Evolutionary conservation across 352 stramenopile genomes (phyloP).

Genomic region (Pythium insidiosum): DNA sequence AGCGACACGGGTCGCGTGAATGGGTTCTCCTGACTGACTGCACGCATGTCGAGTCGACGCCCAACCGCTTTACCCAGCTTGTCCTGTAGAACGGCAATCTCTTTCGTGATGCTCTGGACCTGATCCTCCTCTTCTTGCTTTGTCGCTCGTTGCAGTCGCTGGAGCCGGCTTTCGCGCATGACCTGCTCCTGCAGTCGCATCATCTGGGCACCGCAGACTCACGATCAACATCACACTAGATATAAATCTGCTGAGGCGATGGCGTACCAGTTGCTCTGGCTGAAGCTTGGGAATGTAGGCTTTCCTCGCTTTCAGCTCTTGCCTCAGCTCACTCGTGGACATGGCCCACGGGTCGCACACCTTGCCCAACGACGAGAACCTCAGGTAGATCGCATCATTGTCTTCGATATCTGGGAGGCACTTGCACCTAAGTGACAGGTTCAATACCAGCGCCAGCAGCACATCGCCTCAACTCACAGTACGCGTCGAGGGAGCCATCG

Average conservation of each 20-base stretch:
- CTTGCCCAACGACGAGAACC: slow-evolving; percentile 53
- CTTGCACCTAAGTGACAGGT: not conserved
- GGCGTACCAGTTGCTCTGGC: slow-evolving; percentile 50
- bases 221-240: too few species aligned
- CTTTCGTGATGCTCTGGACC: slow-evolving; percentile 48
- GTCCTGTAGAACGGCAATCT: slow-evolving; percentile 22
- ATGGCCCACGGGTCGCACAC: slow-evolving; percentile 68
- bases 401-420: slow-evolving; percentile 37
- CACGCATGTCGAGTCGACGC: not conserved
- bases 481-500: slow-evolving; percentile 47
- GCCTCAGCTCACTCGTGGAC: slow-evolving; percentile 63
- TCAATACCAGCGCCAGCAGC: too few species aligned
- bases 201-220: too few species aligned
- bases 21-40: not conserved
- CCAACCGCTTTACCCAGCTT: not conserved
- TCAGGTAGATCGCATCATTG: slow-evolving; percentile 67
- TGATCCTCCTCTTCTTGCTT: slow-evolving; percentile 36
- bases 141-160: slow-evolving; percentile 52
- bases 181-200: slow-evolving; percentile 40
- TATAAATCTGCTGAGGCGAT: too few species aligned
- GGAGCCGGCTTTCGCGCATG: slow-evolving; percentile 59
- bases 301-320: slow-evolving; percentile 41
- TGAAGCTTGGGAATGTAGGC: slow-evolving; percentile 59
- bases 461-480: too few species aligned
- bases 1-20: slow-evolving; percentile 35